Base-by-base conservation (phyloP, 1,284 basidiomycete genomes). In the Xerocomus alliaceus region DNA sequence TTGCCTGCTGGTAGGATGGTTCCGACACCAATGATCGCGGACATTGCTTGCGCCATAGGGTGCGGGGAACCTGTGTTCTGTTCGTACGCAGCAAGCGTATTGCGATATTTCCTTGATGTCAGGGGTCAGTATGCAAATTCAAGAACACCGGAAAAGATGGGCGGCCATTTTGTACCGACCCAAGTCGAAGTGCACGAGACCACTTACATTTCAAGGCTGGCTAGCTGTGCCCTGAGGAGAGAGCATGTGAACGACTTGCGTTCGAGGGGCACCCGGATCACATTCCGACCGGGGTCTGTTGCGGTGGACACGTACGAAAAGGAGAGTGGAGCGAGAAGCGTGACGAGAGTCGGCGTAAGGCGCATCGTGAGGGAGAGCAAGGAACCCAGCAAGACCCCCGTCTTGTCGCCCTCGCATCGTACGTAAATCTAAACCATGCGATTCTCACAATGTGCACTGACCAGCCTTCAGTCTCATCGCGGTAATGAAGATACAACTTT, bases 51-150 rank as follows among this genome's bases (percentile, higher is more conserved):
- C 13, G 69, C 62, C 50, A 73, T 51, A 50, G 78, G 79, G 64
- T 82, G 80, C 7, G 64, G 64, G 26, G 60, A 60, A 28, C 81
- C 81, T 8, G 77, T 82, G 64, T 83, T 81, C 24, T 54, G 67
- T 56, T 78, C 68, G 46, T 71, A 83, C 10, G 77, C 75, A 37
- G 64, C 62, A 44, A 81, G 76, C 17, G 79, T 75, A 31, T 71
- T 70, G 24, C 64, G 63, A 39, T 81, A 61, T 74, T 81, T 82
- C 55, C 79, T 79, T 64, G 44, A 35, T 10, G 28, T n/a, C 11
- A 45, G 39, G 29, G 22, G 54, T 63, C 15, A 65, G 29, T 49
- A 52, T 20, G 35, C 28, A 17, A 26, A 31, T 24, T n/a, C n/a
- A n/a, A n/a, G n/a, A n/a, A n/a, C n/a, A n/a, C n/a, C n/a, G n/a